Evolutionary conservation across 2,329 filamentous ascomycete species (phyloP), one percentile per base, ranked within the genome.

Genomic region (Mycogone perniciosa): DNA sequence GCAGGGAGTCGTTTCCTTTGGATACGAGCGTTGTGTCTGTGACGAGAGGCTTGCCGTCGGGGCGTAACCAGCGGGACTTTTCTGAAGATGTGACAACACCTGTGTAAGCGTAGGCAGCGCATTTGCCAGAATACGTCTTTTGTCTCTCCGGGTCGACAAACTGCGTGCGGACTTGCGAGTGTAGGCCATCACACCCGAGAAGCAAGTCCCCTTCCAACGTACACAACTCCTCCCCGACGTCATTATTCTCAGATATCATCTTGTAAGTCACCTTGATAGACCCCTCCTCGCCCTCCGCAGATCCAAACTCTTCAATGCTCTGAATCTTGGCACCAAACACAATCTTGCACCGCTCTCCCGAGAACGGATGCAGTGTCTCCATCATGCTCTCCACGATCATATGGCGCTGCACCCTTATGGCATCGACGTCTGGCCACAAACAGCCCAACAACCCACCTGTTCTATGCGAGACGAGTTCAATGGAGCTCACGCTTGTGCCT

Each of bases 171-270:
- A 70, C 65, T 31, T 56, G 51, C 1, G 68, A 71, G 46, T 71
- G 68, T 29, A 71, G 67, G 2, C 69, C 69, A 56, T 72, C 69
- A 55, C 68, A 71, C 1, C 68, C 69, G 10, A 72, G 54, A 40
- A 63, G 44, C 4, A 66, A 33, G 46, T 67, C 62, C 4, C 54
- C 59, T 20, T 56, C 47, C 5, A 60, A 26, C 8, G 46, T 44
- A 9, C 53, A 45, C 6, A 48, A 38, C 9, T 20, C 20, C 20
- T 20, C 20, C 20, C 3, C 20, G 20, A 2, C 20, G 10, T 34
- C 26, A 3, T 27, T 29, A 20, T 5, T 27, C 20, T 11, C 9
- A 10, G 13, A 8, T 7, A 13, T 43, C 13, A n/a, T 33, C 7
- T 20, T 52, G 27, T 31, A 56, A 30, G 34, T 44, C 9, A 43